Evolutionary conservation across 768 basidiomycete genomes (phyloP), one percentile per base, ranked within the genome.

Genomic region (Rhizopogon vesiculosus): DNA sequence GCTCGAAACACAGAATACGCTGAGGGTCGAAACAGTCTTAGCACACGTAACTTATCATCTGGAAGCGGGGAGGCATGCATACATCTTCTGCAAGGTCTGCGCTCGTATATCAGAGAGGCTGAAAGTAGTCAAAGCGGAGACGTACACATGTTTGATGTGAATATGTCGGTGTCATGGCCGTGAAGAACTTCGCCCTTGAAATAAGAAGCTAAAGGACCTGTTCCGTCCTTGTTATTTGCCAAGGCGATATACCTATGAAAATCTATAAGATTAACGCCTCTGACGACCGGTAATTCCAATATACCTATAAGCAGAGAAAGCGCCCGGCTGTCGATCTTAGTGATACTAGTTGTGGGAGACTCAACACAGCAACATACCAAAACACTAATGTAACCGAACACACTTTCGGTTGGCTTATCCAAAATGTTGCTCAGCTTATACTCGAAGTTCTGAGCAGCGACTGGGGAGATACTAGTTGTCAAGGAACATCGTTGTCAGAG

Each of bases 331-430:
- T 54, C 13, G 15, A 16, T 22, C 22, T 49, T 16, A 46, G 18
- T n/a, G 28, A 55, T 7, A 57, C 66, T 28, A 66, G 53, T 57
- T 13, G 7, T 28, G 25, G 42, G 19, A 55, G 51, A 38, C 12
- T 19, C 53, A 28, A 13, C 53, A 16, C 54, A 25, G 3, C 35
- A 48, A 60, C 78, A 56, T 59, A 90, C 89, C 75, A 98, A 67
- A 35, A 99, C 95, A 43, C 91, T 91, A 67, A 98, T 97, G 66
- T 97, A 96, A n/a, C 94, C 94, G 66, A 95, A 94, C 69, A 93
- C 78, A 2, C 83, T 86, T 65, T 95, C 93, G 0, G 85, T 90
- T 4, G 93, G 87, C 68, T 94, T 94, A 69, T 94, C 93, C 55
- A 95, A 73, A 63, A 96, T 95, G 64, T 91, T 87, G 65, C 89